Evolutionary conservation across 176 grass and related monocot species (phyloP).

Genomic region (Urochloa ruziziensis): DNA sequence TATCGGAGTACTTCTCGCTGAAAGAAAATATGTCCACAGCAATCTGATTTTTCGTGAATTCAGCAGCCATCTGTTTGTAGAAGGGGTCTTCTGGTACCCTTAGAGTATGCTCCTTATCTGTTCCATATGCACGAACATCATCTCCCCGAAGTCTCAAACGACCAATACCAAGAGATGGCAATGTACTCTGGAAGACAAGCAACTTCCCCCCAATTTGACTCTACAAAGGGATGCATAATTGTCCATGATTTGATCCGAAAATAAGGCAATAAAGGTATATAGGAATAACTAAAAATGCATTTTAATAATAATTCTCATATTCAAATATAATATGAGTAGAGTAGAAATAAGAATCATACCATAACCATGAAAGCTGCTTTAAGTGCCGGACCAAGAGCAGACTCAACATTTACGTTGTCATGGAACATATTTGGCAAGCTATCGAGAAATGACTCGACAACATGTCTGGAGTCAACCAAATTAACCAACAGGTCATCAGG

Average conservation of each 20-base stretch:
- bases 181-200: constrained; percentile 86
- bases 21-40: constrained; percentile 89
- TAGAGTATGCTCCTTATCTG: constrained; percentile 83
- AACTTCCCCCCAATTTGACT: constrained; percentile 92
- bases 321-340: constrained; percentile 17
- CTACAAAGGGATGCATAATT: constrained; percentile 45
- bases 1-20: constrained; percentile 84
- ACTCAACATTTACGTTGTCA: constrained; percentile 84
- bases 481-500: constrained; percentile 97
- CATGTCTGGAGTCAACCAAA: constrained; percentile 81
- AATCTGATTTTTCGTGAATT: constrained; percentile 93
- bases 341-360: constrained; percentile 52
- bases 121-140: constrained; percentile 89
- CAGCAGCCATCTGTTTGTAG: constrained; percentile 98
- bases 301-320: constrained; percentile 3
- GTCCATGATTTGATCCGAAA: constrained; percentile 29
- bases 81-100: constrained; percentile 90
- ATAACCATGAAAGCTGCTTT: constrained; percentile 96
- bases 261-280: constrained; percentile 10
- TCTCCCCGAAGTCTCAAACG: constrained; percentile 85
- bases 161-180: constrained; percentile 90
- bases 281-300: not conserved
- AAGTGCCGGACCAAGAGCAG: constrained; percentile 89
- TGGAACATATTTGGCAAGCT: constrained; percentile 96
- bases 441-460: constrained; percentile 86